Percentiles rank a stretch among this genome's conserved stretches.
phyloP scores from a whole-genome alignment of 768 basidiomycete genomes.

The Hypholoma fasciculare region DNA sequence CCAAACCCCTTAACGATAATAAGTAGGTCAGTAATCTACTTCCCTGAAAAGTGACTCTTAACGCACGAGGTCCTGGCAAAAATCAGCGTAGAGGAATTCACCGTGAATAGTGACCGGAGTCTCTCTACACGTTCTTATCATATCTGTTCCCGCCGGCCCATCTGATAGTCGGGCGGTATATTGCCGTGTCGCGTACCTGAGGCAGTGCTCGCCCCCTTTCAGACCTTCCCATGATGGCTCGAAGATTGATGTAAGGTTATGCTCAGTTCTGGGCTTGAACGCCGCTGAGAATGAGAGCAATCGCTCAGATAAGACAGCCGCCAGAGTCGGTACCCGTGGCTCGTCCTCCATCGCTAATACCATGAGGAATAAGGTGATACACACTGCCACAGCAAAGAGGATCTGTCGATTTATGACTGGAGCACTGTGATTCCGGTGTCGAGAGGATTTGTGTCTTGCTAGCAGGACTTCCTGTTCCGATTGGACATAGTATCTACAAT shows the following conservation, averaged over 20 bases:
- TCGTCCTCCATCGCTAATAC: background rate
- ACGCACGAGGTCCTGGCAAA: constrained; percentile 29
- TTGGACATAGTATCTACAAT: constrained; percentile 3
- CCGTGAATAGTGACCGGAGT: constrained; percentile 26
- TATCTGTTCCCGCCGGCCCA: constrained; percentile 8
- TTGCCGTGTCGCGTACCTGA: constrained; percentile 28
- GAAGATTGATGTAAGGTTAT: background rate
- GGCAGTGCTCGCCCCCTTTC: constrained; percentile 21
- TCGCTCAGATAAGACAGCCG: background rate
- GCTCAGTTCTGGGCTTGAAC: background rate
- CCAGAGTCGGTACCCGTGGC: background rate
- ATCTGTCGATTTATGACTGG: background rate
- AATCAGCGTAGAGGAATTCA: constrained; percentile 18
- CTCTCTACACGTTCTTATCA: constrained; percentile 24
- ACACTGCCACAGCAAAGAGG: background rate
- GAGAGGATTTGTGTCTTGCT: background rate
- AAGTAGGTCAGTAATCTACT: background rate
- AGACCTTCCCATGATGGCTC: constrained; percentile 8
- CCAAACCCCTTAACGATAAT: constrained; percentile 20
- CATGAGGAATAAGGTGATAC: background rate
- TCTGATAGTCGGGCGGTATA: constrained; percentile 24
- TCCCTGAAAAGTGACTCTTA: background rate
- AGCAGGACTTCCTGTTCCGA: background rate
- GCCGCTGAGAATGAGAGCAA: background rate
- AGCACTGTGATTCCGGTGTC: background rate